Base-by-base conservation (phyloP, 1,139 yeast genomes). In the Yamadazyma conglobata region DNA sequence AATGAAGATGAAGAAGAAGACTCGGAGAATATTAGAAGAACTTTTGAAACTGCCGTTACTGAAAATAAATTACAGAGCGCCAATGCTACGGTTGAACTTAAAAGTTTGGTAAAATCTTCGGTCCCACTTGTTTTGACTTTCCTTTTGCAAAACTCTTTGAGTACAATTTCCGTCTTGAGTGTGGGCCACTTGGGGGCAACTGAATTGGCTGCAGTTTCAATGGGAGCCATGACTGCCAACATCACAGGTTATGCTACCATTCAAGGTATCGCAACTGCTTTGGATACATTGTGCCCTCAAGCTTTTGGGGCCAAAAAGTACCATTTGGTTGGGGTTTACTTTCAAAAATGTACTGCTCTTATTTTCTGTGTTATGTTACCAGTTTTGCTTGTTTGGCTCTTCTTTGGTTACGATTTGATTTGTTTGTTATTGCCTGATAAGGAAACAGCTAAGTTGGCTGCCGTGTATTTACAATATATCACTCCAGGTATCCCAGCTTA, bases 181-280 rank as follows among this genome's bases (percentile, higher is more conserved):
- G 80, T 76, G 17, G 81, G 82, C 10, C 79, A 73, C 40, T 58
- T 75, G 23, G 79, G 80, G 6, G 72, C 78, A 1, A 64, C 70
- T 16, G 79, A 75, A 33, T 61, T 75, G 36, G 80, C 79, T 3
- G 80, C 80, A 3, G 79, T 74, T 12, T 70, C 77, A 2, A 63
- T 75, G 61, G 80, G 80, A n/a, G 67, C 78, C 3, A 75, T 75
- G 80, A 71, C 78, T 9, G 76, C 77, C 4, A 74, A 73, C 40
- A 74, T 75, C 26, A 68, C 79, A 3, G 79, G 79, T 6, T 73
- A 73, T 40, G 75, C 79, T 3, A 66, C 77, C 10, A 74, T 74
- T 32, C 75, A 73, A 34, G 81, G 81, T 28, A 60, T 75, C 21
- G 76, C 80, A 1, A 73, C 80, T 1, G 72, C 78, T 0, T 57